These are phyloP conservation scores for Diospyros lotus DNA, from an alignment of 148 eudicot species.

Conservation along the genomic window DNA sequence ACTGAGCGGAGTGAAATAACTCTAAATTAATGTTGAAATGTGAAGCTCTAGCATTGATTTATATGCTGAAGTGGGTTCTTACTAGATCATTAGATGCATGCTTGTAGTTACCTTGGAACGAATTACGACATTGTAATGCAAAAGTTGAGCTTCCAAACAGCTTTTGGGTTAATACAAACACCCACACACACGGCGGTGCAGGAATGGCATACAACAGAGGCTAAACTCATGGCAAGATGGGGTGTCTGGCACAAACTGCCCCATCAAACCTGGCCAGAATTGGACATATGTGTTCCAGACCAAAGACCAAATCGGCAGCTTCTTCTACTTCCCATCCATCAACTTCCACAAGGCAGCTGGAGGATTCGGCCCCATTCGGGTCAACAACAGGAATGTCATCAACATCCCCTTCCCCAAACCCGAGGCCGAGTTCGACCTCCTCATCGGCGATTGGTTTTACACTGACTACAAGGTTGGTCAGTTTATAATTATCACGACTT, in stretches of 20 bases:
- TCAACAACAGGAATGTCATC: constrained; percentile 26
- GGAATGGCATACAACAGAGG: constrained; percentile 49
- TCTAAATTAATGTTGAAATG: too few relatives aligned
- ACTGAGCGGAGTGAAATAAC: too few relatives aligned
- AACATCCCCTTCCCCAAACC: constrained; percentile 37
- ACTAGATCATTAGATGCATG: too few relatives aligned
- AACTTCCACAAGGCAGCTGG: constrained; percentile 40
- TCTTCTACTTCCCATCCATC: constrained; percentile 33
- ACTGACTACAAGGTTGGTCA: constrained; percentile 20
- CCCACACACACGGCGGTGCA: not conserved
- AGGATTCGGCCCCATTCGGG: constrained; percentile 35
- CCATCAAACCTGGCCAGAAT: constrained; percentile 31
- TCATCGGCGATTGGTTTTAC: constrained; percentile 40
- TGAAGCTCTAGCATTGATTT: too few relatives aligned
- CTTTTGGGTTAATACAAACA: too few relatives aligned
- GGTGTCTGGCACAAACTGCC: constrained; percentile 41
- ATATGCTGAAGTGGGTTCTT: too few relatives aligned
- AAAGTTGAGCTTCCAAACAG: too few relatives aligned
- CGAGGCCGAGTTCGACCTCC: constrained; percentile 39
- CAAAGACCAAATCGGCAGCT: constrained; percentile 44
- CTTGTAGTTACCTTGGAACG: too few relatives aligned
- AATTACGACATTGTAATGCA: too few relatives aligned
- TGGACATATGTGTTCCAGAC: constrained; percentile 39
- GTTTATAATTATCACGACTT: not conserved
- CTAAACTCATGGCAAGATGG: constrained; percentile 57